phyloP scores from a whole-genome alignment of 345 rosid species.

The Eucalyptus pauciflora region DNA sequence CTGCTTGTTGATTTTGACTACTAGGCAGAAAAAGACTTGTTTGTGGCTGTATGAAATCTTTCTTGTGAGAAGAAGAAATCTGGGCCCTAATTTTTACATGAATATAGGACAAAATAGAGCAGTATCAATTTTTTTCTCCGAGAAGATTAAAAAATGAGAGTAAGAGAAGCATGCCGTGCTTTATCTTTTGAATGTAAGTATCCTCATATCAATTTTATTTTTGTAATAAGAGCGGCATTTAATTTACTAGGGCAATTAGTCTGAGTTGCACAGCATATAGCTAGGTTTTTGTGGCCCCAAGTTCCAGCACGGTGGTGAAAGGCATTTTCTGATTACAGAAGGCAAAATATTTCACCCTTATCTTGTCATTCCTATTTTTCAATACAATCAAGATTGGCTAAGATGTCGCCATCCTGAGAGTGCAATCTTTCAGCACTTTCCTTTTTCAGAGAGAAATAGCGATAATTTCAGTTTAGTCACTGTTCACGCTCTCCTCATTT shows the following conservation, averaged over 20 bases:
- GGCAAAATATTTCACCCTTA: background rate
- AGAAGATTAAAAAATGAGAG: background rate
- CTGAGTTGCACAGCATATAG: background rate
- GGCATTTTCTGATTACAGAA: background rate
- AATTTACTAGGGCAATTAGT: background rate
- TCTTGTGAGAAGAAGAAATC: background rate
- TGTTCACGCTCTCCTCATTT: background rate
- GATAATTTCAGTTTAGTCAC: background rate
- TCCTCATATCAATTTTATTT: background rate
- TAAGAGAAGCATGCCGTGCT: background rate
- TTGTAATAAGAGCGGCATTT: background rate
- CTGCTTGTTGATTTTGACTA: background rate
- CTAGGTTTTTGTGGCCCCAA: background rate
- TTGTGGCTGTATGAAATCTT: background rate
- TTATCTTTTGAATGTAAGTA: background rate
- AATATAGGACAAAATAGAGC: background rate
- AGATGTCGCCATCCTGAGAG: background rate
- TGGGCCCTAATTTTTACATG: background rate
- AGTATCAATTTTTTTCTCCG: background rate
- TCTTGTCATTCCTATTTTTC: background rate
- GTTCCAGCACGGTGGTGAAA: background rate
- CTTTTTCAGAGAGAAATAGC: background rate
- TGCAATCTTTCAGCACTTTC: background rate
- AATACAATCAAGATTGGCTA: background rate
- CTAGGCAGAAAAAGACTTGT: background rate